Evolutionary conservation across 1,139 yeast genomes (phyloP).

Genomic region (Protomyces lactucae-debilis): DNA sequence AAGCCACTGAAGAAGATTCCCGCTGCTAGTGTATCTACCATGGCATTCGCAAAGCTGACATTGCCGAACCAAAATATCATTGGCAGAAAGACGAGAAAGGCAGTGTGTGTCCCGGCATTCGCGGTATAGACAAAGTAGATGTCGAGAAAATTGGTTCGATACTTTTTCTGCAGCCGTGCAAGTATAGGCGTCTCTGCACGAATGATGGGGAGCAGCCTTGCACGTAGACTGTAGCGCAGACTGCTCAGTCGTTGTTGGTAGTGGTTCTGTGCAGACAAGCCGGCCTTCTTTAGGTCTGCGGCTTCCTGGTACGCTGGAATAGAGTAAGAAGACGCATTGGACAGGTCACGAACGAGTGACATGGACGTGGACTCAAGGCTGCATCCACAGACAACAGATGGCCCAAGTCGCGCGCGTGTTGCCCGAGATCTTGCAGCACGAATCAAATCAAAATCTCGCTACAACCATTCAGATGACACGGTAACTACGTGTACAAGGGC

Average conservation of each 20-base stretch:
- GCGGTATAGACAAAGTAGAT: constrained; percentile 84
- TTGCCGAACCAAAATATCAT: constrained; percentile 80
- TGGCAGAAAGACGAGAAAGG: constrained; percentile 84
- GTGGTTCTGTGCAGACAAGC: constrained; percentile 32
- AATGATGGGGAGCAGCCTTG: constrained; percentile 54
- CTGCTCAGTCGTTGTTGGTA: constrained; percentile 48
- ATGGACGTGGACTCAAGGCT: not conserved
- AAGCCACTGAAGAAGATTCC: constrained; percentile 79
- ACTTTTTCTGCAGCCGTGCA: constrained; percentile 49
- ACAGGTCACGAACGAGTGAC: constrained; percentile 21
- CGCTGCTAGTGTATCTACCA: constrained; percentile 71
- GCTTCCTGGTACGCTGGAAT: constrained; percentile 21
- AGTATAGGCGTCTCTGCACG: constrained; percentile 63
- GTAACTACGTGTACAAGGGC: not conserved
- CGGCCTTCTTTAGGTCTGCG: constrained; percentile 32
- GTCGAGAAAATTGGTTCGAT: constrained; percentile 46
- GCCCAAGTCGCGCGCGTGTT: no score
- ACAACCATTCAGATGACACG: no score
- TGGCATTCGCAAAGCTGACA: constrained; percentile 50
- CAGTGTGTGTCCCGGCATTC: constrained; percentile 85
- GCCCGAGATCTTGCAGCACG: no score
- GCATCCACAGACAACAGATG: no score
- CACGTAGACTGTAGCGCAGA: constrained; percentile 55
- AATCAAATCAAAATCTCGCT: no score
- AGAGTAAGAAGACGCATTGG: constrained; percentile 8